Percentiles rank a stretch among this genome's conserved stretches.
These are phyloP conservation scores for Fomitopsis palustris DNA, from an alignment of 1,284 basidiomycete genomes.

Conservation along the genomic window DNA sequence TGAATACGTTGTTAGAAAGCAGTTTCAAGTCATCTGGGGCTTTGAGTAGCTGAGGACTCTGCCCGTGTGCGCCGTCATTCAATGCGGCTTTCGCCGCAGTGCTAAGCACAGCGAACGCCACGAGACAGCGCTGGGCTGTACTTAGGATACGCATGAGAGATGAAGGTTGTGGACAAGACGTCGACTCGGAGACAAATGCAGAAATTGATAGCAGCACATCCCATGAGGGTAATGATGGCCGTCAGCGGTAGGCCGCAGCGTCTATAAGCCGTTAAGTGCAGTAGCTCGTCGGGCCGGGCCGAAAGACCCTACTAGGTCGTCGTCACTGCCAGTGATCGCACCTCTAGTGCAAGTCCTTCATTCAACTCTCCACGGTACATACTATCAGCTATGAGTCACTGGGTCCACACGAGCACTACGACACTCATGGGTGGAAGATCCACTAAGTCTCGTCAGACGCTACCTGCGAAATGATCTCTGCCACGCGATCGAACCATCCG, in stretches of 20 bases:
- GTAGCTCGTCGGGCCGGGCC: too few relatives aligned
- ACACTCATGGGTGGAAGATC: too few relatives aligned
- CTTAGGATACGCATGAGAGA: not conserved
- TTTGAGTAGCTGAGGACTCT: not conserved
- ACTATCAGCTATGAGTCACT: too few relatives aligned
- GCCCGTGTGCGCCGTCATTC: not conserved
- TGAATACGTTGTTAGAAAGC: conserved; percentile 39
- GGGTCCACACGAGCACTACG: too few relatives aligned
- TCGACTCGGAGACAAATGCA: not conserved
- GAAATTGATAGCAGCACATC: not conserved
- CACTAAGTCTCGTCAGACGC: not conserved
- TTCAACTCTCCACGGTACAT: too few relatives aligned
- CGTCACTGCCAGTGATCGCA: too few relatives aligned
- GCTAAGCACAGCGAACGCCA: not conserved
- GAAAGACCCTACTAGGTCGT: too few relatives aligned
- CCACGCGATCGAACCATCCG: not conserved
- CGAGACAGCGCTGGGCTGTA: not conserved
- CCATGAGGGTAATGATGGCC: not conserved
- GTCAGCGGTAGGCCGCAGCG: too few relatives aligned
- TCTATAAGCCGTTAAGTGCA: too few relatives aligned
- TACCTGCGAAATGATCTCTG: not conserved
- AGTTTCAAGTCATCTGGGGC: conserved; percentile 35
- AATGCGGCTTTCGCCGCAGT: not conserved
- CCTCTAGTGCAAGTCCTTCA: too few relatives aligned
- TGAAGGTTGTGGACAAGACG: not conserved